phyloP scores from a whole-genome alignment of 164 flowering plant species.

The Liquidambar formosana region DNA sequence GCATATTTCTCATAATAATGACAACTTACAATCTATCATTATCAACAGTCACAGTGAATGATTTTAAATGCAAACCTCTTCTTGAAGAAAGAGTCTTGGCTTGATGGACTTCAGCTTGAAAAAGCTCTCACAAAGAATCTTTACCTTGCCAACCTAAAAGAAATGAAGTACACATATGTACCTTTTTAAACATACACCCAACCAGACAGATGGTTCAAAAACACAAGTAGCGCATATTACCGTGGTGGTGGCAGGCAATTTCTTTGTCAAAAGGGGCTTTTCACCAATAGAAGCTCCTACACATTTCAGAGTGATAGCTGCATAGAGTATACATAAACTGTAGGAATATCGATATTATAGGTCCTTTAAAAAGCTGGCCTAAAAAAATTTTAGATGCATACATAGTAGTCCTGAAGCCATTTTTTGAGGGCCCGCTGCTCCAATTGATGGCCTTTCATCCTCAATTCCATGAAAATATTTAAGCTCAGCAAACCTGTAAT shows the following conservation, averaged over 20 bases:
- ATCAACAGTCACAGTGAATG: background rate
- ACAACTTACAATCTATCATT: background rate
- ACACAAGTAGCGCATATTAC: slow-evolving; percentile 32
- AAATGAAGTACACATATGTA: background rate
- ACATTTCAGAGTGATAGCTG: slow-evolving; percentile 85
- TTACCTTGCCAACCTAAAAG: slow-evolving; percentile 82
- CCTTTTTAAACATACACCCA: background rate
- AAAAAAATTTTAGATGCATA: slow-evolving; percentile 31
- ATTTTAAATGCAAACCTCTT: slow-evolving; percentile 59
- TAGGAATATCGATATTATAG: background rate
- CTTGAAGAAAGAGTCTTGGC: slow-evolving; percentile 65
- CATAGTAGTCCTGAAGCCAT: slow-evolving; percentile 86
- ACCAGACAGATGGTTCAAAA: background rate
- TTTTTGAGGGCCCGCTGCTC: slow-evolving; percentile 71
- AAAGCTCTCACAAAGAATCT: slow-evolving; percentile 81
- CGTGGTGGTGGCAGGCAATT: slow-evolving; percentile 81
- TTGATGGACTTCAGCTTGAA: slow-evolving; percentile 74
- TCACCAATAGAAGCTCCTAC: slow-evolving; percentile 90
- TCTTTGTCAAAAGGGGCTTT: slow-evolving; percentile 65
- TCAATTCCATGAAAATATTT: slow-evolving; percentile 80
- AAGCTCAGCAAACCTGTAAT: slow-evolving; percentile 69
- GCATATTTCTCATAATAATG: background rate
- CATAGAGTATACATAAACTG: slow-evolving; percentile 14
- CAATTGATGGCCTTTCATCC: slow-evolving; percentile 61
- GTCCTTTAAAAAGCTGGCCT: background rate